These are phyloP conservation scores for Pluteus cervinus DNA, from an alignment of 768 basidiomycete genomes.

Conservation along the genomic window DNA sequence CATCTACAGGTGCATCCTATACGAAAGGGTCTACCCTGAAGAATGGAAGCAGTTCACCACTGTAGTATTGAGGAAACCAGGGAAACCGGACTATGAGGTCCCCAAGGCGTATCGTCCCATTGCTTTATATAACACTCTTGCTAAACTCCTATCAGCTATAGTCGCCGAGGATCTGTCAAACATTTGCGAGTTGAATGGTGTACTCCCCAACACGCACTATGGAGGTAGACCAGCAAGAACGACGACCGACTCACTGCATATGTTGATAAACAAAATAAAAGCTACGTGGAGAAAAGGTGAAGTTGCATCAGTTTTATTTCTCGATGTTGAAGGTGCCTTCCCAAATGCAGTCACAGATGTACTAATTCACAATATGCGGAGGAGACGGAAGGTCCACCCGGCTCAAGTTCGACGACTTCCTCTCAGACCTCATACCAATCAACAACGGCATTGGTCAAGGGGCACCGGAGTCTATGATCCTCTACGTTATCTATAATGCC, in stretches of 20 bases:
- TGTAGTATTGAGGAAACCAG: conserved; percentile 4
- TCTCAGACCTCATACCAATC: conserved; percentile 4
- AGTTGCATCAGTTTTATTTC: conserved; percentile 7
- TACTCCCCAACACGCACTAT: conserved; percentile 31
- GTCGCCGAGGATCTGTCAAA: conserved; percentile 5
- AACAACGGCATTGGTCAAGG: conserved; percentile 10
- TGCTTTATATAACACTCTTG: conserved; percentile 1
- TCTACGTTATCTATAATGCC: conserved; percentile 9
- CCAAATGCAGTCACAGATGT: conserved; percentile 8
- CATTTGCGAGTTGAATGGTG: conserved; percentile 20
- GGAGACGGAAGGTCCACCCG: conserved; percentile 4
- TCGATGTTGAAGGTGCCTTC: conserved; percentile 10
- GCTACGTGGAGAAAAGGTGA: conserved; percentile 10
- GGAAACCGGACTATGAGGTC: conserved; percentile 1
- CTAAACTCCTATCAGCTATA: not conserved
- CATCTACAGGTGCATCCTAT: no score
- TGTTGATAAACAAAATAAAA: conserved; percentile 26
- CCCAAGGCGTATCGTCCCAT: conserved; percentile 8
- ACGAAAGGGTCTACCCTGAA: no score
- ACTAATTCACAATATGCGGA: conserved; percentile 22
- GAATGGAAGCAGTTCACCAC: no score
- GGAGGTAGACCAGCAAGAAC: conserved; percentile 30
- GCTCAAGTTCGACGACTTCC: conserved; percentile 11
- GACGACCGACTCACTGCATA: conserved; percentile 28
- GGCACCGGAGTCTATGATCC: conserved; percentile 7